Evolutionary conservation across 176 grass and related monocot genomes (phyloP).

Genomic region (Zoysia japonica): DNA sequence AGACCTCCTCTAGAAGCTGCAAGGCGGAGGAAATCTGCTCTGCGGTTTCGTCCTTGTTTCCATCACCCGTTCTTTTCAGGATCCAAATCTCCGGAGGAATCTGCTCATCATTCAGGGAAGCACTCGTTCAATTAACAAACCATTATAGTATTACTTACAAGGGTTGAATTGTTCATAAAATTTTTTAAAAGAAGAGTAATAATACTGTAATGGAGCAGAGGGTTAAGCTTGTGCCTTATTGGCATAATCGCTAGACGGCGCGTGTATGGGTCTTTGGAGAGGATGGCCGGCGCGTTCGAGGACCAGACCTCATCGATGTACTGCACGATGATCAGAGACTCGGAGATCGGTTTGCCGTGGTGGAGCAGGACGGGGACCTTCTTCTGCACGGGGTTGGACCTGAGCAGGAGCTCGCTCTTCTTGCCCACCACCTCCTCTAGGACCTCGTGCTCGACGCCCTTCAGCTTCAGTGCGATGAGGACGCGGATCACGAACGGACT

Average conservation of each 20-base stretch:
- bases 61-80: not conserved
- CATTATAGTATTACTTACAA: too few species aligned
- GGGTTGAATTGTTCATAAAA: too few species aligned
- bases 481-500: conserved; percentile 35
- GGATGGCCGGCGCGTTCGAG: too few species aligned
- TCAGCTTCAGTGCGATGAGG: conserved; percentile 46
- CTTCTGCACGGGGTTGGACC: conserved; percentile 64
- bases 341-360: conserved; percentile 38
- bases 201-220: too few species aligned
- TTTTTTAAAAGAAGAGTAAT: too few species aligned
- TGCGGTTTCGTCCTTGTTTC: not conserved
- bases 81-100: not conserved
- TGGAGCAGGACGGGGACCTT: conserved; percentile 71
- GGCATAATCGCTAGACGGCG: too few species aligned
- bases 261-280: too few species aligned
- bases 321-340: conserved; percentile 21
- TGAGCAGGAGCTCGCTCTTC: conserved; percentile 58
- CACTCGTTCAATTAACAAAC: conserved; percentile 7
- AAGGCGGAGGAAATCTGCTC: not conserved
- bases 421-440: conserved; percentile 35
- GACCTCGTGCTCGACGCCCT: conserved; percentile 47
- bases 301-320: too few species aligned
- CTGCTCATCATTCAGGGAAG: not conserved
- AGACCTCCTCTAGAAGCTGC: conserved; percentile 44
- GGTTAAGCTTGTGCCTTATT: not conserved